These are phyloP conservation scores for Astrocystis sublimbata DNA, from an alignment of 495 filamentous ascomycete genomes.

Conservation along the genomic window DNA sequence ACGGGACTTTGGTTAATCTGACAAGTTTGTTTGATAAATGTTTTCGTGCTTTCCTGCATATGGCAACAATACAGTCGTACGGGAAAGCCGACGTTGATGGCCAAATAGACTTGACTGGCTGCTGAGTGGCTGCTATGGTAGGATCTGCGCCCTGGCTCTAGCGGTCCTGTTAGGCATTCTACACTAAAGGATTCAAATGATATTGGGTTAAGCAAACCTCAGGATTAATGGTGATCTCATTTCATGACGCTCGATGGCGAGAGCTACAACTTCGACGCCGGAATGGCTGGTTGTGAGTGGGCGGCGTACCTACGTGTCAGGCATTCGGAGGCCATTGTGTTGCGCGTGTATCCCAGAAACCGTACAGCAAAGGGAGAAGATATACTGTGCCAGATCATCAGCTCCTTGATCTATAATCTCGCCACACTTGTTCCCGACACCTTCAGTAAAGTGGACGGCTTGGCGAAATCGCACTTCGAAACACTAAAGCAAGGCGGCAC, in stretches of 20 bases:
- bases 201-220: no score
- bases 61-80: no score
- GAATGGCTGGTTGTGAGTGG: slow-evolving; percentile 19
- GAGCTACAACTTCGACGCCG: neutral
- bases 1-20: no score
- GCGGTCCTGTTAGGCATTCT: no score
- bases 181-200: no score
- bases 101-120: no score
- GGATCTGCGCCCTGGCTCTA: no score
- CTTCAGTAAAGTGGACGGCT: slow-evolving; percentile 6
- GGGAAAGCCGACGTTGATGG: no score
- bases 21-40: no score
- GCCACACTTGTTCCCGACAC: slow-evolving; percentile 9
- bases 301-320: slow-evolving; percentile 20
- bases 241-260: slow-evolving; percentile 12
- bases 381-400: slow-evolving; percentile 21
- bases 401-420: slow-evolving; percentile 22
- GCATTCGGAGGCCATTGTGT: slow-evolving; percentile 2
- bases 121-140: no score
- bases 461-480: slow-evolving; percentile 15
- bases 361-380: neutral
- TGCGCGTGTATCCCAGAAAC: slow-evolving; percentile 22
- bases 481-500: slow-evolving; percentile 10
- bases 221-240: no score
- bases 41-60: no score